phyloP scores from a whole-genome alignment of 2,329 filamentous ascomycete genomes.

The Cryphonectria nitschkei region DNA sequence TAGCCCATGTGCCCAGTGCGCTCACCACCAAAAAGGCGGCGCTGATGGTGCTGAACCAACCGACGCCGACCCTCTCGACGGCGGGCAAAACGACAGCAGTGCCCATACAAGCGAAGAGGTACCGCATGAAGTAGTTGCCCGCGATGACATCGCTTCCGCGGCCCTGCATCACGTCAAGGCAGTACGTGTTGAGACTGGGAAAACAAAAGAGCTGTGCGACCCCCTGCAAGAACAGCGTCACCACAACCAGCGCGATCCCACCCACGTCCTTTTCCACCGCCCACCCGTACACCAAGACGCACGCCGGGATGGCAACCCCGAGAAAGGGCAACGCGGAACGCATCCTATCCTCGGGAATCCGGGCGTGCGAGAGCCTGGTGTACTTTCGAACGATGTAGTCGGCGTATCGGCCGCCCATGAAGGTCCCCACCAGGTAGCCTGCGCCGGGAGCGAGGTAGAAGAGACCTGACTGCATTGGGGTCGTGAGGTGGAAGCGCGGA shows the following conservation, averaged over 20 bases:
- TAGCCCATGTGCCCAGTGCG: slow-evolving; percentile 50
- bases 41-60: slow-evolving; percentile 78
- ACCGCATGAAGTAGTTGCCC: slow-evolving; percentile 79
- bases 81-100: slow-evolving; percentile 75
- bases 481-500: slow-evolving; percentile 67
- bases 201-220: slow-evolving; percentile 72
- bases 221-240: slow-evolving; percentile 71
- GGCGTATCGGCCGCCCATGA: slow-evolving; percentile 70
- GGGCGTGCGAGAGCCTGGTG: slow-evolving; percentile 56
- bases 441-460: slow-evolving; percentile 73
- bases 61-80: slow-evolving; percentile 74
- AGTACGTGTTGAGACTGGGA: slow-evolving; percentile 73
- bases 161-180: slow-evolving; percentile 78
- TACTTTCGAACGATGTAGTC: slow-evolving; percentile 67
- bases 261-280: slow-evolving; percentile 43
- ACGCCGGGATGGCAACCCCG: slow-evolving; percentile 62
- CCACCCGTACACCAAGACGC: slow-evolving; percentile 73
- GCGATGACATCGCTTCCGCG: slow-evolving; percentile 74
- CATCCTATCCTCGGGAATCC: slow-evolving; percentile 72
- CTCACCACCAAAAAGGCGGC: slow-evolving; percentile 57
- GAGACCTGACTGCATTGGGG: slow-evolving; percentile 66
- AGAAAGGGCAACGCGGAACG: slow-evolving; percentile 64
- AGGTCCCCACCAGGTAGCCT: slow-evolving; percentile 68
- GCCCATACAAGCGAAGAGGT: slow-evolving; percentile 72
- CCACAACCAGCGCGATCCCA: slow-evolving; percentile 57